Base-by-base conservation (phyloP, 208 protist genomes). In the Phytomonas sp. region DNA sequence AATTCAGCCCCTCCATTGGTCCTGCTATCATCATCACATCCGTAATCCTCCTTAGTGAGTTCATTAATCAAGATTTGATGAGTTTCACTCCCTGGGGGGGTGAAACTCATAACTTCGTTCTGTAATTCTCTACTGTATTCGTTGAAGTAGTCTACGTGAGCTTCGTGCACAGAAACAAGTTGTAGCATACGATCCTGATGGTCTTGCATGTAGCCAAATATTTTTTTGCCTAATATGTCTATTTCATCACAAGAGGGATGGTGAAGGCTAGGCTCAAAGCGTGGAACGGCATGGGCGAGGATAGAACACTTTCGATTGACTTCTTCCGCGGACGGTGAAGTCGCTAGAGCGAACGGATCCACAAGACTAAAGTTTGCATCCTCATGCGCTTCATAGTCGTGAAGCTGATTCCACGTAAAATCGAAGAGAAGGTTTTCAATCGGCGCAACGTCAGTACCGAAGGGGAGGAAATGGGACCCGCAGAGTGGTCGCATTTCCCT, bases 351-450 rank as follows among this genome's bases (percentile, higher is more conserved):
- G 36, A 80, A 80, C 12, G 75, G 75, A 52, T 73, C 68, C 37
- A 80, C 67, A 32, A 73, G 70, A 52, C 75, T 72, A 40, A 59
- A 34, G 19, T 69, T 67, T 4, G 68, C 72, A 42, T 29, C 42
- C 60, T 88, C 88, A 26, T 86, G 80, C 19, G 79, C 78, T 49
- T 91, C 86, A 26, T 80, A 72, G 49, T 92, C 89, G 32, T 79
- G 75, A 65, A 94, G 75, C 63, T 87, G 79, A n/a, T 79, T 79
- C 88, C 84, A 91, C 63, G 82, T 76, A 69, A 94, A 87, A 68
- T 70, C 77, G 52, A 89, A 88, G 31, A 62, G 23, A 30, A 94
- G 66, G 34, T 83, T 69, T 29, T 80, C 73, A 26, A 92, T 60
- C 31, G 89, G 89, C 29, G 76, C 74, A 14, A 76, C 76, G 0